Base-by-base conservation (phyloP, 257 asterid genomes). In the Lantana camara region DNA sequence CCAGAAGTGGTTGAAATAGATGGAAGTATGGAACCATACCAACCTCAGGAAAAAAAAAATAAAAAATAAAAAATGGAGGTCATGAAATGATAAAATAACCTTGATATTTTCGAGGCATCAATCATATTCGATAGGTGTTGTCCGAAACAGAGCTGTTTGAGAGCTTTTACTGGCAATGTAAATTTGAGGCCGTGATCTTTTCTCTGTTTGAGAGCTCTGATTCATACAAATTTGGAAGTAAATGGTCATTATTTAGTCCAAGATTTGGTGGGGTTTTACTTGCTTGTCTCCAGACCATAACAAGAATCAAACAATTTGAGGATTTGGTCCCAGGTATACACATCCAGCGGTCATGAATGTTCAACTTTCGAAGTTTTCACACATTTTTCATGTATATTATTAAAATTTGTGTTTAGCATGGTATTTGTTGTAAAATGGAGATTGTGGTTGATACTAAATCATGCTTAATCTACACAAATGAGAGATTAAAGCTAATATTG, bases 241-340 rank as follows among this genome's bases (percentile, higher is more conserved):
- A n/a, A 74, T 45, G 90, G 95, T 61, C 71, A 35, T 42, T 62
- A 77, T 75, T 80, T 63, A 59, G 46, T 74, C 47, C 59, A 46
- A 49, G 79, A 77, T 79, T 72, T 82, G 79, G 69, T 68, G 78
- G 29, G 83, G 48, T 42, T 42, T 37, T 37, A 37, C 44, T 37
- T 37, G 23, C 40, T 3, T 7, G 35, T 30, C 35, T 30, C 35
- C 4, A 30, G 35, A 30, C 35, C 35, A 30, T 7, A 30, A 30
- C 35, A 30, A 30, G 35, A 30, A 30, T 30, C 35, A 30, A 30
- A 30, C 35, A 27, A 27, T 27, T 5, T 27, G 32, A 27, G 32
- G 5, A 27, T 27, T n/a, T n/a, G n/a, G n/a, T n/a, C n/a, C n/a
- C 32, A 27, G 4, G 32, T 27, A 27, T 27, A 27, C 32, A 27